phyloP scores from a whole-genome alignment of 2,329 filamentous ascomycete genomes.

The Catunica adiposa region DNA sequence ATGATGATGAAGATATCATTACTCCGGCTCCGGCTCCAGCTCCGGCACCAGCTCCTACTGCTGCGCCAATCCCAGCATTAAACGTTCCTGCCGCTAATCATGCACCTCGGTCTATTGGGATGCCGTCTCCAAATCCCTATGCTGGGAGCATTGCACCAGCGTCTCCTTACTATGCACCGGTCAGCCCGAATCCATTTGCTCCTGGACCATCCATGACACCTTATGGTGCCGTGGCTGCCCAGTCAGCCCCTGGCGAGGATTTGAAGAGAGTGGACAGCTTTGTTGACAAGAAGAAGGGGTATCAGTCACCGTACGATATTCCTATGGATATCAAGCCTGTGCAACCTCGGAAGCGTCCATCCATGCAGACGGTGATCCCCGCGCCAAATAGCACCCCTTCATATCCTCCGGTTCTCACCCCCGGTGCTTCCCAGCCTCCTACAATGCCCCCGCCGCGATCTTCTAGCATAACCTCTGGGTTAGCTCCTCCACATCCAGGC shows the following conservation, averaged over 20 bases:
- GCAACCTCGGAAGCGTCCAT: conserved; percentile 49
- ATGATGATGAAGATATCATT: conserved; percentile 32
- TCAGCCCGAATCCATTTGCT: conserved; percentile 8
- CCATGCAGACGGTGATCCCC: conserved; percentile 29
- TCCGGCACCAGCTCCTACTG: conserved; percentile 8
- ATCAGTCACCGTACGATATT: conserved; percentile 86
- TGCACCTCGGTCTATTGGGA: background rate
- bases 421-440: conserved; percentile 24
- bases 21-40: background rate
- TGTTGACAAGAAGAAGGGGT: conserved; percentile 81
- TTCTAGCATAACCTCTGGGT: conserved; percentile 35
- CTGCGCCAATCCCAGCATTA: conserved; percentile 9
- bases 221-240: conserved; percentile 24
- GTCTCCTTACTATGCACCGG: conserved; percentile 1
- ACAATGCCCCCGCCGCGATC: conserved; percentile 41
- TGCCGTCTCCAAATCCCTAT: conserved; percentile 8
- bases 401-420: conserved; percentile 16
- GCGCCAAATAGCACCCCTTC: conserved; percentile 17
- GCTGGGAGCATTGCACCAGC: conserved; percentile 7
- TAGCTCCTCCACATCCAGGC: background rate
- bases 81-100: background rate
- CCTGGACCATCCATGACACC: conserved; percentile 16
- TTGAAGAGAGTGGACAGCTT: conserved; percentile 60
- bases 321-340: conserved; percentile 60
- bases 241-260: conserved; percentile 24